Conservation (phyloP, 345 rosid species). For the Ailanthus altissimus region DNA sequence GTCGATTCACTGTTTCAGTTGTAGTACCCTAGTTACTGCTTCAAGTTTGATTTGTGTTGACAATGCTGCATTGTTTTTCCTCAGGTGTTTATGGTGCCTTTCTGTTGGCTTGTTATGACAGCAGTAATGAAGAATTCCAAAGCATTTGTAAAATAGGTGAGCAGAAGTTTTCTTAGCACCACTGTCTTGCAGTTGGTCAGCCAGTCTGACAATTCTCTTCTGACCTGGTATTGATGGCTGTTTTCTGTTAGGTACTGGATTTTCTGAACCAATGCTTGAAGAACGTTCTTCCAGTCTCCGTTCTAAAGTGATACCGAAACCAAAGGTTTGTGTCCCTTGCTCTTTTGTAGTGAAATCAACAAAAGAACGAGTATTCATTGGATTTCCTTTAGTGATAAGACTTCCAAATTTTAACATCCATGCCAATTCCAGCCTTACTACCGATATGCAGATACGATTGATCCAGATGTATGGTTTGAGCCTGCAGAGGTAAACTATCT, state of each 20-base stretch:
- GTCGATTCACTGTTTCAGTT: conserved; percentile 5
- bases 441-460: conserved; percentile 57
- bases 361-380: background rate
- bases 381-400: background rate
- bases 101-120: conserved; percentile 90
- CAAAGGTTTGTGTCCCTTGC: conserved; percentile 58
- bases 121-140: conserved; percentile 75
- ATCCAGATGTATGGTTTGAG: conserved; percentile 96
- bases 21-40: conserved; percentile 3
- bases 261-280: conserved; percentile 82
- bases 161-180: conserved; percentile 22
- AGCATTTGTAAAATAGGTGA: conserved; percentile 94
- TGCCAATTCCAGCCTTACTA: conserved; percentile 66
- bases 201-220: conserved; percentile 11
- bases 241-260: conserved; percentile 69
- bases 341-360: background rate
- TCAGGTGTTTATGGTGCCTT: conserved; percentile 92
- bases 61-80: conserved; percentile 24
- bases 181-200: conserved; percentile 12
- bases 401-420: conserved; percentile 16
- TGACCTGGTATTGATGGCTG: background rate
- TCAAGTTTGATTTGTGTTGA: conserved; percentile 19
- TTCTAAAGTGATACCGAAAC: conserved; percentile 67
- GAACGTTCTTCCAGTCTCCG: conserved; percentile 83
- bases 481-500: conserved; percentile 68